Percentiles rank a stretch among this genome's conserved stretches.
Evolutionary conservation across 331 rosid genomes (phyloP).

Genomic region (Acacia concinna): DNA sequence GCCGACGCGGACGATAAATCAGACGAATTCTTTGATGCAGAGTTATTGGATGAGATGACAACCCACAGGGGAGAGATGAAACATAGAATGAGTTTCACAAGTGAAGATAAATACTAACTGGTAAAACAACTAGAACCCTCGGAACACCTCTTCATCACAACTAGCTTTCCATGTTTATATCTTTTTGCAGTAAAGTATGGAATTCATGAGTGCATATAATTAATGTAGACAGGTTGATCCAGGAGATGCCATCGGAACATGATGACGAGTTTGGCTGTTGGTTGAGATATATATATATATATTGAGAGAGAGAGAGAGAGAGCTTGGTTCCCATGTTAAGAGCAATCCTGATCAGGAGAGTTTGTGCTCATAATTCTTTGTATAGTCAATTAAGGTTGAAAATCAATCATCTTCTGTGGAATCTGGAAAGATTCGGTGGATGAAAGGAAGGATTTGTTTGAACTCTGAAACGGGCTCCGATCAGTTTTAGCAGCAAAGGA

Average conservation of each 20-base stretch:
- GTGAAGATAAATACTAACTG: neutral
- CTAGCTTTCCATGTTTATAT: neutral
- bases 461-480: neutral
- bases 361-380: neutral
- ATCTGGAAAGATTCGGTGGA: neutral
- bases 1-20: neutral
- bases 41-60: slow-evolving; percentile 16
- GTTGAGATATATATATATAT: neutral
- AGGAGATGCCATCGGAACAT: slow-evolving; percentile 11
- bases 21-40: slow-evolving; percentile 5
- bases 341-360: slow-evolving; percentile 6
- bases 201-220: neutral
- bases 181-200: neutral
- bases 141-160: neutral
- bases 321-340: neutral
- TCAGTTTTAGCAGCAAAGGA: neutral
- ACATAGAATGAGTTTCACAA: neutral
- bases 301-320: neutral
- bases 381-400: slow-evolving; percentile 12
- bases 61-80: slow-evolving; percentile 22
- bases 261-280: slow-evolving; percentile 19
- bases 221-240: slow-evolving; percentile 45
- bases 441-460: neutral
- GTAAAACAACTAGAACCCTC: neutral
- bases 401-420: neutral